A percentile compares a stretch with the other conserved stretches of the same genome.
Evolutionary conservation across 371 early-diverging fungal genomes (phyloP).

Genomic region (Mucor plumbeus): DNA sequence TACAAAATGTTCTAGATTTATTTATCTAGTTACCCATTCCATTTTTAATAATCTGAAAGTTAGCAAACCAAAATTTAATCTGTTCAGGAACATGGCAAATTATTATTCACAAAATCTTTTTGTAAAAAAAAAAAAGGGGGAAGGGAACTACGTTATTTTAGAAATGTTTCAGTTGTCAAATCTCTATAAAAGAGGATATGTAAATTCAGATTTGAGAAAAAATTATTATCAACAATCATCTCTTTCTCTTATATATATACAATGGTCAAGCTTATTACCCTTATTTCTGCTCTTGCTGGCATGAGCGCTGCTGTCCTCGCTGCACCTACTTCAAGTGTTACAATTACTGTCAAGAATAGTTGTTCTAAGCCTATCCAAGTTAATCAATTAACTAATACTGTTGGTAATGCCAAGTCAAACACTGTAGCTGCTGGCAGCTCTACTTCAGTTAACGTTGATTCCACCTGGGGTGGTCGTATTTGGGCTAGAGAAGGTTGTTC

Average conservation of each 20-base stretch:
- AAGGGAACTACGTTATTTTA: neutral
- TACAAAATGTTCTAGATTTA: neutral
- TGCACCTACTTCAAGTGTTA: slow-evolving; percentile 34
- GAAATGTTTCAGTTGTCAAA: neutral
- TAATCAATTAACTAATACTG: slow-evolving; percentile 41
- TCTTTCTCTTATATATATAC: slow-evolving; percentile 4
- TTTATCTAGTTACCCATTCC: neutral
- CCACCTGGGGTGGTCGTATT: slow-evolving; percentile 49
- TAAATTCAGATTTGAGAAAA: neutral
- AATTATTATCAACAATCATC: neutral
- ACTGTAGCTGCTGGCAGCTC: slow-evolving; percentile 30
- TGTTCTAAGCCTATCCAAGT: slow-evolving; percentile 35
- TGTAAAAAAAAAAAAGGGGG: neutral
- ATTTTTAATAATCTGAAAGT: neutral
- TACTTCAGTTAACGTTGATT: slow-evolving; percentile 17
- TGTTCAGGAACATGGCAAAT: slow-evolving; percentile 1
- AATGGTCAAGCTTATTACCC: slow-evolving; percentile 25
- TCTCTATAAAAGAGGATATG: neutral
- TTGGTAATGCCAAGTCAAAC: slow-evolving; percentile 3
- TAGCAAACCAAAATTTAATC: neutral
- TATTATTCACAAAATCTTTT: neutral
- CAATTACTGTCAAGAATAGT: slow-evolving; percentile 47
- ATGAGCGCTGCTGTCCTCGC: slow-evolving; percentile 34
- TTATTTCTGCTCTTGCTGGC: slow-evolving; percentile 26
- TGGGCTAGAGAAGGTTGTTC: slow-evolving; percentile 47